These are phyloP conservation scores for Flaveria sonorensis DNA, from an alignment of 129 eudicot species.

Conservation along the genomic window DNA sequence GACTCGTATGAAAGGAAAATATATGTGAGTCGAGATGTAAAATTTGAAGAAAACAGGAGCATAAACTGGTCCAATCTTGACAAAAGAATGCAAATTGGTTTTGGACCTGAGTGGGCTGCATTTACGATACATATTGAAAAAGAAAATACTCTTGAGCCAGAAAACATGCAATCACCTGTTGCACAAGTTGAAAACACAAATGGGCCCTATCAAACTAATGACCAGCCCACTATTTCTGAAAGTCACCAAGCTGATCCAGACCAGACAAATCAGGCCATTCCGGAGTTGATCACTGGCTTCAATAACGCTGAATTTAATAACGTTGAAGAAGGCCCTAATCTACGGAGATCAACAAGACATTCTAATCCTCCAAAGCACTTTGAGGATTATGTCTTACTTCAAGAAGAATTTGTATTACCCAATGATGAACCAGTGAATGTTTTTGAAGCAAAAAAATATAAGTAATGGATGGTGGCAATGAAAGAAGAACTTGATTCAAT, in stretches of 20 bases:
- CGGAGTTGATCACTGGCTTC: too few species aligned
- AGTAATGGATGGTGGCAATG: not conserved
- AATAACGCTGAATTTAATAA: too few species aligned
- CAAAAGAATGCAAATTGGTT: not conserved
- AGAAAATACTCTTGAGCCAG: too few species aligned
- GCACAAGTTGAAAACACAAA: too few species aligned
- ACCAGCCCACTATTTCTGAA: too few species aligned
- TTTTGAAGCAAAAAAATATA: not conserved
- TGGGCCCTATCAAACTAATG: too few species aligned
- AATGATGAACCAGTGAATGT: not conserved
- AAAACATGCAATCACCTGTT: too few species aligned
- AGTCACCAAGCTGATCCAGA: too few species aligned
- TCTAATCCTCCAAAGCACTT: not conserved
- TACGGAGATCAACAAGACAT: not conserved
- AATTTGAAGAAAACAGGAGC: too few species aligned
- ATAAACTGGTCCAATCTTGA: too few species aligned
- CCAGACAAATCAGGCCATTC: too few species aligned
- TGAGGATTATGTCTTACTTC: not conserved
- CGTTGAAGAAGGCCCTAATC: not conserved
- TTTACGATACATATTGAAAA: too few species aligned
- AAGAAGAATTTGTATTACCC: not conserved
- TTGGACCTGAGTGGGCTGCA: not conserved
- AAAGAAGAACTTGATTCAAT: not conserved
- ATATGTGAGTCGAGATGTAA: not conserved
- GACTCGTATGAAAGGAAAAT: not conserved